A percentile compares a stretch with the other conserved stretches of the same genome.
These are phyloP conservation scores for Volvariella volvacea DNA, from an alignment of 1,284 basidiomycete genomes.

Conservation along the genomic window DNA sequence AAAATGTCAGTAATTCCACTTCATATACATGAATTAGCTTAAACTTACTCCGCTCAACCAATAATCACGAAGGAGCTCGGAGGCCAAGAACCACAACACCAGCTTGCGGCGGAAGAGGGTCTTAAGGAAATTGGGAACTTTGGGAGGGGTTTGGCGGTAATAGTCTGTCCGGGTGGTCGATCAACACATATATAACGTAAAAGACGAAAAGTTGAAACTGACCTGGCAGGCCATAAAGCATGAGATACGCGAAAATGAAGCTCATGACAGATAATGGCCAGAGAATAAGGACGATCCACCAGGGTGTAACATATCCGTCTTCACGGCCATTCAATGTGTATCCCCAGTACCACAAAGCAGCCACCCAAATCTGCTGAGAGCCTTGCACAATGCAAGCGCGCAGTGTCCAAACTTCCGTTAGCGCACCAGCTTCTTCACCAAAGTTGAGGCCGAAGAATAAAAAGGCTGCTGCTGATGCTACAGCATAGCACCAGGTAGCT, in stretches of 20 bases:
- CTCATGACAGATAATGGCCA: slow-evolving; percentile 78
- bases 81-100: slow-evolving; percentile 88
- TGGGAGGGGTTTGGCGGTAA: slow-evolving; percentile 84
- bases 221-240: slow-evolving; percentile 84
- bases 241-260: slow-evolving; percentile 72
- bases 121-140: slow-evolving; percentile 85
- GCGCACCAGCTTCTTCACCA: slow-evolving; percentile 91
- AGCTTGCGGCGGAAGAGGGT: slow-evolving; percentile 86
- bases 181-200: not conserved
- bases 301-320: slow-evolving; percentile 51
- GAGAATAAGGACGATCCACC: slow-evolving; percentile 79
- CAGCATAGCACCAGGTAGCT: slow-evolving; percentile 86
- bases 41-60: slow-evolving; percentile 81
- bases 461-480: slow-evolving; percentile 86
- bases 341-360: slow-evolving; percentile 94
- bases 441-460: slow-evolving; percentile 92
- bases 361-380: slow-evolving; percentile 89
- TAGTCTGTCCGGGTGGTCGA: slow-evolving; percentile 46
- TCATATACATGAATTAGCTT: slow-evolving; percentile 3
- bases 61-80: slow-evolving; percentile 85
- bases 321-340: slow-evolving; percentile 59
- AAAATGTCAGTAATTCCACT: slow-evolving; percentile 6
- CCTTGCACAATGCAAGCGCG: slow-evolving; percentile 90
- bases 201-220: slow-evolving; percentile 15
- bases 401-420: slow-evolving; percentile 86